phyloP scores from a whole-genome alignment of 1,284 basidiomycete species.

The Mycena sp. region DNA sequence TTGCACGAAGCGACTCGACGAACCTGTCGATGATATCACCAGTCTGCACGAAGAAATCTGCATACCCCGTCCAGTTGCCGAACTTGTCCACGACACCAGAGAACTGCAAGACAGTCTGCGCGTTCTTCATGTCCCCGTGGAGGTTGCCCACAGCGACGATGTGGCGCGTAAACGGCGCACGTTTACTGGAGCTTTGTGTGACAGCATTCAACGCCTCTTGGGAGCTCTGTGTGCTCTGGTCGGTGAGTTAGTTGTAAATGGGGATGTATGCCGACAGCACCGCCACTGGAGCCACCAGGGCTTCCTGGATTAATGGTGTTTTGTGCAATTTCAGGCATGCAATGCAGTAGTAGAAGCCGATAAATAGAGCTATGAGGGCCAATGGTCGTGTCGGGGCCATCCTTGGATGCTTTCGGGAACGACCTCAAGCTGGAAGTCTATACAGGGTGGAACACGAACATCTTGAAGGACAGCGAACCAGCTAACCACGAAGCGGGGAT shows the following conservation, averaged over 20 bases:
- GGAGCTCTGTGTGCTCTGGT: not conserved
- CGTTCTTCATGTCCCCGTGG: constrained; percentile 81
- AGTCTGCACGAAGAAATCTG: constrained; percentile 90
- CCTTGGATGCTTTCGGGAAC: no score
- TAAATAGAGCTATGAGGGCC: not conserved
- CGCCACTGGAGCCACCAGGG: not conserved
- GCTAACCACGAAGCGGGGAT: no score
- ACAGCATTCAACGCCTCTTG: constrained; percentile 3
- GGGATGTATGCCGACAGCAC: not conserved
- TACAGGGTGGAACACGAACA: no score
- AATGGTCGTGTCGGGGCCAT: constrained; percentile 12
- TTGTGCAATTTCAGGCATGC: constrained; percentile 16
- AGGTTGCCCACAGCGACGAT: constrained; percentile 86
- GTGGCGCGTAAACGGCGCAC: constrained; percentile 50
- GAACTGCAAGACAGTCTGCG: constrained; percentile 79
- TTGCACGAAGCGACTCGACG: not conserved
- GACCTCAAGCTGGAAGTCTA: no score
- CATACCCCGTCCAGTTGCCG: constrained; percentile 58
- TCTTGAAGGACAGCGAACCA: no score
- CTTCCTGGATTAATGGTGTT: not conserved
- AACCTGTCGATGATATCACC: constrained; percentile 48
- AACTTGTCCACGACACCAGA: constrained; percentile 49
- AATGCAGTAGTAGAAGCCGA: constrained; percentile 13
- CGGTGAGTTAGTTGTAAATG: not conserved
- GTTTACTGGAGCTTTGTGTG: not conserved